Conservation (phyloP, 202 grass and related monocot genomes). For the Schoenoplectus triqueter region DNA sequence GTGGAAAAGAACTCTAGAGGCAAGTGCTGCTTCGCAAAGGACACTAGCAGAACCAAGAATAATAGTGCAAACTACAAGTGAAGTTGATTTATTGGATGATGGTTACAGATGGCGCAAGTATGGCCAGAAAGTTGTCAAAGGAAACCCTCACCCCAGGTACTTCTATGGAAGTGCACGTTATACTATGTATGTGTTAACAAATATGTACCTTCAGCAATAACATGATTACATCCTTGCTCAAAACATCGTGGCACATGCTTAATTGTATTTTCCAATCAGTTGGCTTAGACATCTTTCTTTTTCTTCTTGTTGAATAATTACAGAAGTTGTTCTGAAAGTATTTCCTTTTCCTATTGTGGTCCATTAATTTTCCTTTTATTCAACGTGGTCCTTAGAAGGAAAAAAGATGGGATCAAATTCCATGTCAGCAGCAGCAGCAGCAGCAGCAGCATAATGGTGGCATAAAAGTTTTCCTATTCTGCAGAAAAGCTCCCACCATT, state of each 20-base stretch:
- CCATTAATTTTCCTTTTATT: neutral
- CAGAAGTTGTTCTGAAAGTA: neutral
- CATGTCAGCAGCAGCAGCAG: neutral
- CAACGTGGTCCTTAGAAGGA: neutral
- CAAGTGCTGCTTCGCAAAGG: conserved; percentile 52
- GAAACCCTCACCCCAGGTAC: conserved; percentile 96
- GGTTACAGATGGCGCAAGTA: conserved; percentile 96
- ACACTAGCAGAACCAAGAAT: conserved; percentile 61
- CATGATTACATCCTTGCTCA: neutral
- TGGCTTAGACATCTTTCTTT: neutral
- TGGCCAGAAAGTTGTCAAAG: conserved; percentile 96
- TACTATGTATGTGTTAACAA: neutral
- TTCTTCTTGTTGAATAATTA: neutral
- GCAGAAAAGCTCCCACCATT: conserved; percentile 9
- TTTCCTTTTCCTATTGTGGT: neutral
- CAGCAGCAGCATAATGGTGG: neutral
- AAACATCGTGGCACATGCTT: neutral
- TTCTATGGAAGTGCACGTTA: neutral
- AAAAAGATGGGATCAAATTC: neutral
- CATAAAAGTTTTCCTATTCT: neutral
- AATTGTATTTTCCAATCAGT: neutral
- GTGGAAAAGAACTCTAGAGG: conserved; percentile 35
- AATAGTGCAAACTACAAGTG: conserved; percentile 92
- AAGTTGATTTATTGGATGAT: conserved; percentile 99
- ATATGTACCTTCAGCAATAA: neutral